Percentiles rank a stretch among this genome's conserved stretches.
Conservation (phyloP, 257 asterid genomes). For the Mitragyna speciosa region DNA sequence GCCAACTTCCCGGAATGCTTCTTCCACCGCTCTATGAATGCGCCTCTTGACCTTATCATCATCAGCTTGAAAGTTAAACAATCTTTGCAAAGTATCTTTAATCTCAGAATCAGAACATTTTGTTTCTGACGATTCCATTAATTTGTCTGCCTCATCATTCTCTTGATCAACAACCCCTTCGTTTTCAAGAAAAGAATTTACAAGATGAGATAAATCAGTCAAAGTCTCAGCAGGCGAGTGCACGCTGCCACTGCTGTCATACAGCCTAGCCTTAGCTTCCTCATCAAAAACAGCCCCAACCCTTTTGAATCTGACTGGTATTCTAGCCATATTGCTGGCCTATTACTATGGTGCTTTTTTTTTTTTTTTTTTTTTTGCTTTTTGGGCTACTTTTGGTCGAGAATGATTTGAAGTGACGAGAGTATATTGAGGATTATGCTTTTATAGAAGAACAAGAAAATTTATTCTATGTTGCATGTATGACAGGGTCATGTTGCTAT, state of each 20-base stretch:
- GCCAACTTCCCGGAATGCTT: conserved; percentile 15
- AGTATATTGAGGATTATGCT: background rate
- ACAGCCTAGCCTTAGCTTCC: conserved; percentile 46
- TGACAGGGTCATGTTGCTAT: background rate
- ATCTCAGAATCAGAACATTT: conserved; percentile 19
- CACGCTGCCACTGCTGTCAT: conserved; percentile 87
- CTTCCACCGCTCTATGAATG: conserved; percentile 20
- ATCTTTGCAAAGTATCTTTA: conserved; percentile 16
- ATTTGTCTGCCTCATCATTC: conserved; percentile 13
- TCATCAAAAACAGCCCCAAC: conserved; percentile 64
- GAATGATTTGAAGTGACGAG: background rate
- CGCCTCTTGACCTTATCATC: conserved; percentile 17
- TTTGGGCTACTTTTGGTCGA: background rate
- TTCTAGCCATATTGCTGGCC: conserved; percentile 33
- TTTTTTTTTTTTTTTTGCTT: too few relatives aligned
- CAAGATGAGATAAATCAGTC: conserved; percentile 54
- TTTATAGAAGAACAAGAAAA: background rate
- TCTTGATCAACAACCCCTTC: conserved; percentile 22
- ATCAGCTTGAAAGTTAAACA: conserved; percentile 12
- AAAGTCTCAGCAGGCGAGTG: conserved; percentile 39
- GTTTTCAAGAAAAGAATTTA: conserved; percentile 65
- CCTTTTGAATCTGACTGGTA: conserved; percentile 53
- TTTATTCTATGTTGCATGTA: background rate
- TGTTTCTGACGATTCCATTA: background rate
- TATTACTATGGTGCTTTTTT: background rate